Evolutionary conservation across 495 filamentous ascomycete species (phyloP).

Genomic region (Cercophora newfieldiana): DNA sequence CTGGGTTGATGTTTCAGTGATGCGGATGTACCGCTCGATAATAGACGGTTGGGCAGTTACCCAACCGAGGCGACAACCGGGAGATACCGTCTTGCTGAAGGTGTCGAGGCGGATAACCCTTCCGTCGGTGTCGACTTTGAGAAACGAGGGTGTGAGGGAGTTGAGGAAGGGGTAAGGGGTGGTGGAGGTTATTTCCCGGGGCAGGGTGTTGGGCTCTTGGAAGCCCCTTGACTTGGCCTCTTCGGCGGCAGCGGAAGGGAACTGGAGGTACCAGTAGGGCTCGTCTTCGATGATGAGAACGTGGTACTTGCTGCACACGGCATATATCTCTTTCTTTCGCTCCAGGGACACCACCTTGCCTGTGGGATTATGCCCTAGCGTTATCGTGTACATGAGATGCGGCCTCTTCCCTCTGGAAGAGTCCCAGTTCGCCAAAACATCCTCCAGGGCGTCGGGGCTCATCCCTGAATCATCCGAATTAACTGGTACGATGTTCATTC

Average conservation of each 20-base stretch:
- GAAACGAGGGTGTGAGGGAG: conserved; percentile 74
- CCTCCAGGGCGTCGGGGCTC: conserved; percentile 73
- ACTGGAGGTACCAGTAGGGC: conserved; percentile 96
- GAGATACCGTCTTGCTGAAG: conserved; percentile 81
- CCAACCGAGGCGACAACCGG: conserved; percentile 81
- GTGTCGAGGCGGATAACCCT: conserved; percentile 84
- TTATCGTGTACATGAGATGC: conserved; percentile 86
- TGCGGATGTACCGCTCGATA: conserved; percentile 67
- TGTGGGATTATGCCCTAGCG: conserved; percentile 93
- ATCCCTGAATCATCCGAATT: conserved; percentile 79
- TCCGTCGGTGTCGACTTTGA: conserved; percentile 74
- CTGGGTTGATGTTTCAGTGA: conserved; percentile 72
- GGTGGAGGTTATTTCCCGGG: conserved; percentile 52
- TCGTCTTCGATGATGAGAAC: conserved; percentile 94
- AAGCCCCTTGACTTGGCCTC: conserved; percentile 48
- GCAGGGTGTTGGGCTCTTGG: neutral
- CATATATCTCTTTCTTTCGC: conserved; percentile 76
- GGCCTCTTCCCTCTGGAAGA: conserved; percentile 67
- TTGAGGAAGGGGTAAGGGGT: conserved; percentile 80
- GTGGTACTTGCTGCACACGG: conserved; percentile 78
- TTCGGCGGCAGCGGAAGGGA: conserved; percentile 60
- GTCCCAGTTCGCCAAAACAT: conserved; percentile 84
- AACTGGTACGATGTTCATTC: conserved; percentile 69
- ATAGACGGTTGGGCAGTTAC: conserved; percentile 77
- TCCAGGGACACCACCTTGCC: conserved; percentile 67